Base-by-base conservation (phyloP, 2,329 filamentous ascomycete species). In the Ascochyta lentis region DNA sequence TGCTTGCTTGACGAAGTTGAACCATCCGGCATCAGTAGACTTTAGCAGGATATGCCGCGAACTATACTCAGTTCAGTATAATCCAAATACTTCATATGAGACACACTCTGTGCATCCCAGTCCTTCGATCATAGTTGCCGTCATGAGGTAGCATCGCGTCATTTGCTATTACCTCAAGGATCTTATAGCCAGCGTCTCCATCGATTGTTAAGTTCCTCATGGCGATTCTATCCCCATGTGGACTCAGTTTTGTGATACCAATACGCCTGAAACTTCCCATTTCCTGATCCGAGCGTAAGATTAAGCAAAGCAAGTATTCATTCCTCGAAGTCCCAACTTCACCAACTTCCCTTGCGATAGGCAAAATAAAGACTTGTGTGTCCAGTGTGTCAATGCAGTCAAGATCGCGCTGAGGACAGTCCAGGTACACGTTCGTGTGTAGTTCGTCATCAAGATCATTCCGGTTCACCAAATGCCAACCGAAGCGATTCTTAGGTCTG, bases 351-450 rank as follows among this genome's bases (percentile, higher is more conserved):
- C n/a, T 42, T 15, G 22, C 39, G 8, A 42, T 29, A 27, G 47
- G 47, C 6, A 49, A 4, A 12, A 60, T 26, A 29, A 39, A 65
- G 3, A 62, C 19, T 2, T 37, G 27, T 2, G 54, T 42, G 31
- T 55, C 19, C 19, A 19, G 46, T 7, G 16, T 42, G 39, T 49
- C 49, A 34, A 63, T 58, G 29, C 26, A 24, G 15, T 55, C 35
- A 7, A 1, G 2, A 26, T 65, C 62, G 15, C 49, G 39, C 6
- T 23, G 26, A 4, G 55, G 56, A 15, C 58, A 58, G 45, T 65
- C 60, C 12, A 61, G 46, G 33, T 53, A 63, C 1, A 57, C 33
- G 43, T 48, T 60, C 10, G 27, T 52, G 27, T 59, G 45, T 10
- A 50, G 26, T 27, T 59, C 58, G 16, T n/a, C 15, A 24, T 50